Evolutionary conservation across 2,329 filamentous ascomycete genomes (phyloP), one percentile per base, ranked within the genome.

Genomic region (Venturiaceae sp.): DNA sequence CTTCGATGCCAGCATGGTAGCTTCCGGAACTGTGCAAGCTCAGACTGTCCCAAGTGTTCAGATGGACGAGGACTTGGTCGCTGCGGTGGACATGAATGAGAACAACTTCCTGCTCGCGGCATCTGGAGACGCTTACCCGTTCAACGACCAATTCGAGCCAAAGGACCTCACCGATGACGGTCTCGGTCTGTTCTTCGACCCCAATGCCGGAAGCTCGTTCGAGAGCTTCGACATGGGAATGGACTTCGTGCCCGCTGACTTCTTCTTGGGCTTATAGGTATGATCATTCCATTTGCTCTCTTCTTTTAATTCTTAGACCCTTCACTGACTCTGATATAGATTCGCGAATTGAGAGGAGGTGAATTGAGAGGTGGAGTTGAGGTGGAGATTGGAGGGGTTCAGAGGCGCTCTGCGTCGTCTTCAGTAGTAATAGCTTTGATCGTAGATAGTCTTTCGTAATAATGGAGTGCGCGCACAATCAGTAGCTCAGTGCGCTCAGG

Each of bases 351-450:
- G n/a, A 19, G 16, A 16, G 37, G 16, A 41, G n/a, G 37, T 19
- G 37, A 41, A 6, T 1, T 5, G 16, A 6, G n/a, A 19, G 5
- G 37, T 60, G 37, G n/a, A 41, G 37, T 8, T 3, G 5, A 41
- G 37, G n/a, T 19, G 21, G 37, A n/a, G 37, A 41, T 16, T 77
- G 75, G 75, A 71, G 68, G 32, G 62, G 65, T 3, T 74, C 76
- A 61, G 55, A 11, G 5, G 41, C 5, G 21, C 21, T 46, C 41
- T 8, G 13, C 23, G 41, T 46, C 41, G 41, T 46, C 41, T 14
- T 50, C 9, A 26, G 23, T 5, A 50, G 4, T 3, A 7, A 4
- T 16, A 50, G 23, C 23, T 7, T 6, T 11, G 5, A 50, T 26
- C 37, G 37, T 39, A 39, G 37, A 39, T 39, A 39, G 37, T 39